These are phyloP conservation scores for Sporisorium exsertum DNA, from an alignment of 1,284 basidiomycete genomes.

Conservation along the genomic window DNA sequence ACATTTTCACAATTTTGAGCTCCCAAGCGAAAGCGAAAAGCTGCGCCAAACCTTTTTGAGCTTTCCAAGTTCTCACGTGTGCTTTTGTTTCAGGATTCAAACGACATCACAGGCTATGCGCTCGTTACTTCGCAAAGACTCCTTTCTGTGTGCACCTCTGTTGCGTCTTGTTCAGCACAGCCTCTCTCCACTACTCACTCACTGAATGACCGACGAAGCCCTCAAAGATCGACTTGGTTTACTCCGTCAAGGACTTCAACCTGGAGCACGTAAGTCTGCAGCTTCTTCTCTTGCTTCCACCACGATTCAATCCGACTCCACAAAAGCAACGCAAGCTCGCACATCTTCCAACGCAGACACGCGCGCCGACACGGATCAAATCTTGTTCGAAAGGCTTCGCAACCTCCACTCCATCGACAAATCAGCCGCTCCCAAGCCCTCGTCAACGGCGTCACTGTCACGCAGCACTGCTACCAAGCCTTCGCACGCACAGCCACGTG, in stretches of 20 bases:
- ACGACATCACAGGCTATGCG: neutral
- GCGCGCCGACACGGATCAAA: constrained; percentile 15
- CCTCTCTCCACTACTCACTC: neutral
- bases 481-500: neutral
- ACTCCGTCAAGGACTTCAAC: constrained; percentile 28
- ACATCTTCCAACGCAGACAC: neutral
- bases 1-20: neutral
- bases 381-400: constrained; percentile 30
- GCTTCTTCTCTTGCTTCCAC: neutral
- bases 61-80: constrained; percentile 1
- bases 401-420: constrained; percentile 11
- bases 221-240: constrained; percentile 38
- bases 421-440: neutral
- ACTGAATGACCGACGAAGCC: constrained; percentile 32
- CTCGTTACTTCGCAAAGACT: too few species aligned
- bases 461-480: neutral
- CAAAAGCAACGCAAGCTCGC: neutral
- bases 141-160: neutral
- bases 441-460: neutral
- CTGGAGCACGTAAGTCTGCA: constrained; percentile 1
- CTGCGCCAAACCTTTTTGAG: constrained; percentile 7
- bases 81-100: neutral
- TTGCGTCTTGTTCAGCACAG: neutral
- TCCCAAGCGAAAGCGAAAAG: neutral
- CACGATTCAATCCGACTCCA: constrained; percentile 7